These are phyloP conservation scores for Trametes polyzona DNA, from an alignment of 1,284 basidiomycete genomes.

Conservation along the genomic window DNA sequence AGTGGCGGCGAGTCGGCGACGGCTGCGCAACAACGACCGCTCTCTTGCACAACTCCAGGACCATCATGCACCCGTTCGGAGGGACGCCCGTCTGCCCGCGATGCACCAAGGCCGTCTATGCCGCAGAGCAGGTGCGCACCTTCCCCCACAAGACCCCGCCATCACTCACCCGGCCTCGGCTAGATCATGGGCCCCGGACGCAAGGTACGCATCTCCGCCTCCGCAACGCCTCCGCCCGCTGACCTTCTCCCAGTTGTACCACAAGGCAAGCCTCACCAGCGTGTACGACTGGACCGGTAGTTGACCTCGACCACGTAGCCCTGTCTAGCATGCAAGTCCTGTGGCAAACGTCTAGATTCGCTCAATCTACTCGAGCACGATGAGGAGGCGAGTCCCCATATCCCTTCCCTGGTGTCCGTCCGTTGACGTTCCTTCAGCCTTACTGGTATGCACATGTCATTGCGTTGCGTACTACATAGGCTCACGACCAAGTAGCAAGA, in stretches of 20 bases:
- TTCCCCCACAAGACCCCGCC: neutral
- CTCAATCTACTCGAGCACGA: slow-evolving; percentile 75
- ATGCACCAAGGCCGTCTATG: slow-evolving; percentile 74
- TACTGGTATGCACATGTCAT: slow-evolving; percentile 53
- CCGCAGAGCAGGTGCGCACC: slow-evolving; percentile 72
- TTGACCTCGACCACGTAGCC: slow-evolving; percentile 45
- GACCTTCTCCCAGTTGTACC: slow-evolving; percentile 60
- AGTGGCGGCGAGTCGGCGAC: slow-evolving; percentile 3
- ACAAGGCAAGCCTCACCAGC: slow-evolving; percentile 55
- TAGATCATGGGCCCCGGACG: slow-evolving; percentile 81
- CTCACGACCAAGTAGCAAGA: slow-evolving; percentile 54
- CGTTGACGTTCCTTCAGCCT: slow-evolving; percentile 44
- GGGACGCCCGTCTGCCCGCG: slow-evolving; percentile 66
- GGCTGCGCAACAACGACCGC: too few relatives aligned
- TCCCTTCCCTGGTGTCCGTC: neutral
- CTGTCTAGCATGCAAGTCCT: slow-evolving; percentile 72
- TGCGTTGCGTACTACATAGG: neutral
- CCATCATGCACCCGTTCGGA: slow-evolving; percentile 66
- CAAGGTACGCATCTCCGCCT: slow-evolving; percentile 55
- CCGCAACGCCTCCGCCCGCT: neutral
- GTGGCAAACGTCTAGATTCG: slow-evolving; percentile 76
- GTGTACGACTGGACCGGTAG: slow-evolving; percentile 4
- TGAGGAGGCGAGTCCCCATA: slow-evolving; percentile 56
- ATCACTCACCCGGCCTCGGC: slow-evolving; percentile 15
- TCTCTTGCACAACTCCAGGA: neutral